These are phyloP conservation scores for Kernera saxatilis DNA, from an alignment of 345 rosid species.

Conservation along the genomic window DNA sequence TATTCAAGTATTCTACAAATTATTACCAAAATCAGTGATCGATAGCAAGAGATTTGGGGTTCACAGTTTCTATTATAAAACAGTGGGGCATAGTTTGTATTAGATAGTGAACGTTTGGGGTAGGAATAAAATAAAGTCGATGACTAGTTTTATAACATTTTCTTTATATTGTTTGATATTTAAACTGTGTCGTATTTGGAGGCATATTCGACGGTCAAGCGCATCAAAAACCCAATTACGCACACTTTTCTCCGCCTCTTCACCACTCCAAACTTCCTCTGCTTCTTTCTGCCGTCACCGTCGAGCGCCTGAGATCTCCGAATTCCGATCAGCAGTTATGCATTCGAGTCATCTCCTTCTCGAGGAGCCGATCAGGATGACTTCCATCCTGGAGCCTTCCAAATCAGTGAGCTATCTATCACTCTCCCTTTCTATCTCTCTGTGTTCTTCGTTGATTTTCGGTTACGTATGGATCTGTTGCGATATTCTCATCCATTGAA, in stretches of 20 bases:
- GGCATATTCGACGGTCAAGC: constrained; percentile 25
- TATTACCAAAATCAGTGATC: background rate
- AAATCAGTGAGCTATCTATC: constrained; percentile 50
- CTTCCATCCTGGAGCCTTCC: constrained; percentile 87
- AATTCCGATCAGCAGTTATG: constrained; percentile 37
- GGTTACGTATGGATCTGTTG: background rate
- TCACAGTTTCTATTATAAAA: background rate
- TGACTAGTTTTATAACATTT: background rate
- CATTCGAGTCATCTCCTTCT: constrained; percentile 89
- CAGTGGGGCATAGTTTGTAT: background rate
- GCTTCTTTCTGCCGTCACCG: background rate
- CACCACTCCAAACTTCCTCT: background rate
- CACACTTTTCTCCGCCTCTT: constrained; percentile 14
- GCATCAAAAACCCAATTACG: constrained; percentile 9
- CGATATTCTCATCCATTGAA: background rate
- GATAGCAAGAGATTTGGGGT: background rate
- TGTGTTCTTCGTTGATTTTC: background rate
- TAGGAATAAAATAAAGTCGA: background rate
- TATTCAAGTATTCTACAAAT: background rate
- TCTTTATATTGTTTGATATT: background rate
- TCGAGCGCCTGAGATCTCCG: constrained; percentile 6
- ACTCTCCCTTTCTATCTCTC: background rate
- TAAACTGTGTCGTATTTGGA: constrained; percentile 1
- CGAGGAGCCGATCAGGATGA: constrained; percentile 98
- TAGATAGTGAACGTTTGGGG: background rate